These are phyloP conservation scores for Coleophoma crateriformis DNA, from an alignment of 2,329 filamentous ascomycete genomes.

Conservation along the genomic window DNA sequence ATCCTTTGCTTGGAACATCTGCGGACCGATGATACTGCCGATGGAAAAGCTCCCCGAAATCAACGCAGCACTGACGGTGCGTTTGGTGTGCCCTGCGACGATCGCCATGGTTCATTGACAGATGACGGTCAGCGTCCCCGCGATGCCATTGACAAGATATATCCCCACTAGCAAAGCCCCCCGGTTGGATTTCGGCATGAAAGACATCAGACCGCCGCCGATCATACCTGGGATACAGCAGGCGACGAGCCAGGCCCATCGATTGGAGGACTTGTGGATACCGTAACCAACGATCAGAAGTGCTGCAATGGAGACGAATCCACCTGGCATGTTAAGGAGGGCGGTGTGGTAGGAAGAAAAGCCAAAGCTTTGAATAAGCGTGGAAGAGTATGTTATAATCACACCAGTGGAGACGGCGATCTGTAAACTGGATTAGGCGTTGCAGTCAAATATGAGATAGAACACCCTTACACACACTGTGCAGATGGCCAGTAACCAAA, in stretches of 20 bases:
- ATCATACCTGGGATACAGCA: slow-evolving; percentile 39
- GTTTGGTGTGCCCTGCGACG: slow-evolving; percentile 43
- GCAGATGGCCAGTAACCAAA: slow-evolving; percentile 43
- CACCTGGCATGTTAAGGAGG: slow-evolving; percentile 49
- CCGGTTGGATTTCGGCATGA: slow-evolving; percentile 38
- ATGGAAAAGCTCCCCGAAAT: slow-evolving; percentile 43
- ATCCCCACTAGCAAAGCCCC: slow-evolving; percentile 42
- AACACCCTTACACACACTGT: slow-evolving; percentile 38
- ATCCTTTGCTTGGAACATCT: slow-evolving; percentile 46
- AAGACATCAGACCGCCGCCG: slow-evolving; percentile 43
- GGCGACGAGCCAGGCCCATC: slow-evolving; percentile 43
- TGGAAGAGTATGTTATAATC: slow-evolving; percentile 48
- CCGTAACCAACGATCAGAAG: slow-evolving; percentile 42
- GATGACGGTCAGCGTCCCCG: slow-evolving; percentile 38
- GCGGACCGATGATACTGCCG: slow-evolving; percentile 50
- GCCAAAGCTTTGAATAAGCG: slow-evolving; percentile 42
- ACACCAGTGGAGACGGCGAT: slow-evolving; percentile 47
- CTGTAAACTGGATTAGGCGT: slow-evolving; percentile 19
- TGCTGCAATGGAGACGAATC: slow-evolving; percentile 45
- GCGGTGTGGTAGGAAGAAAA: slow-evolving; percentile 39
- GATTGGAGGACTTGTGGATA: slow-evolving; percentile 39
- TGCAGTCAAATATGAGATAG: too few species aligned
- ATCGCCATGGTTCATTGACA: slow-evolving; percentile 43
- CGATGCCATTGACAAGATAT: slow-evolving; percentile 45
- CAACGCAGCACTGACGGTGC: slow-evolving; percentile 41